Conservation (phyloP, 192 early-diverging fungal genomes). For the Chytriomyces hyalinus region DNA sequence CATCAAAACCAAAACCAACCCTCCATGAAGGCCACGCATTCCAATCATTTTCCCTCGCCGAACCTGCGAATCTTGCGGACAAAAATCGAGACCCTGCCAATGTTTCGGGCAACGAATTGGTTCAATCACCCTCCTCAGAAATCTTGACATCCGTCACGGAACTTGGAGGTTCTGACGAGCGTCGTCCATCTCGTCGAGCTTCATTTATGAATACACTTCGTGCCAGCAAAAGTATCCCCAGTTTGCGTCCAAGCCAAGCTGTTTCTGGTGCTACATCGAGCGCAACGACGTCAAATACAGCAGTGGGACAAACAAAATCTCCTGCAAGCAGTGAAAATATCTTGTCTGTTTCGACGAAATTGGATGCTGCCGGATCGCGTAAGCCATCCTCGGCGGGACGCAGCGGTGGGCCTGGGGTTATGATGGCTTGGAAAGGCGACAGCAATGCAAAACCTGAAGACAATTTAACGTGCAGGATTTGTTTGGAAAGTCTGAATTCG, state of each 20-base stretch:
- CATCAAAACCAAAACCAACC: neutral
- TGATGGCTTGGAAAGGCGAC: conserved; percentile 35
- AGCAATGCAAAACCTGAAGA: conserved; percentile 21
- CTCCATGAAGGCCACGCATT: conserved; percentile 38
- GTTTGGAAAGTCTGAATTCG: conserved; percentile 35
- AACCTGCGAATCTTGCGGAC: neutral
- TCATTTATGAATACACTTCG: neutral
- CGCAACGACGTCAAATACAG: neutral
- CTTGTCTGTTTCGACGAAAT: neutral
- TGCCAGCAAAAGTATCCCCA: conserved; percentile 15
- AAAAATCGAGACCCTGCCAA: neutral
- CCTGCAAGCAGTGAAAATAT: conserved; percentile 8
- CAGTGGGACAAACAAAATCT: neutral
- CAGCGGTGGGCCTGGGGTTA: neutral
- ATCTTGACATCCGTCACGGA: neutral
- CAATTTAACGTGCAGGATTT: conserved; percentile 30
- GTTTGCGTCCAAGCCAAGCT: neutral
- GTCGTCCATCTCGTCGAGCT: neutral
- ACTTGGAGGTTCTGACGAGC: neutral
- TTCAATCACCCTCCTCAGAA: neutral
- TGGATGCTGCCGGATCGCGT: neutral
- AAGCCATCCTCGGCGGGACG: neutral
- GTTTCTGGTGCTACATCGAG: neutral
- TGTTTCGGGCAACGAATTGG: neutral
- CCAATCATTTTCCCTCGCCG: neutral